Evolutionary conservation across 23 red algal genomes (phyloP).

Genomic region (Gracilaria vermiculophylla): DNA sequence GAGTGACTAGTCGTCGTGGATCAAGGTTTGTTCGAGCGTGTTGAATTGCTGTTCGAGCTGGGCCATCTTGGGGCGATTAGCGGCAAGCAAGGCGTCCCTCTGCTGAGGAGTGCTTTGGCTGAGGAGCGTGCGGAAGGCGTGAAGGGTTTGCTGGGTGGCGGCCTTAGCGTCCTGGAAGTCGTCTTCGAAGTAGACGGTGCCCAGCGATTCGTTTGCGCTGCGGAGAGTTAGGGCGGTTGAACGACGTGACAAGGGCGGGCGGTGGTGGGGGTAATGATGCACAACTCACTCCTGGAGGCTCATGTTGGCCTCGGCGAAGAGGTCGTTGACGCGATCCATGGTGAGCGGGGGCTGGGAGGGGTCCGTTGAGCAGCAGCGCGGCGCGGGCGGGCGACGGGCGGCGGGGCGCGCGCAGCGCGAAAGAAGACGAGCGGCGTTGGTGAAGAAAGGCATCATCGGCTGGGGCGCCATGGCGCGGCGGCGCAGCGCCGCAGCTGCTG

Average conservation of each 20-base stretch:
- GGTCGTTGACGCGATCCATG: conserved; percentile 56
- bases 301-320: conserved; percentile 55
- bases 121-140: conserved; percentile 24
- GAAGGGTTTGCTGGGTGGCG: conserved; percentile 35
- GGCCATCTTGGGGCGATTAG: conserved; percentile 62
- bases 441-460: not conserved
- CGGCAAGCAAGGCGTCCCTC: conserved; percentile 29
- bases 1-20: conserved; percentile 52
- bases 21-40: conserved; percentile 36
- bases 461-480: too few relatives aligned
- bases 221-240: not conserved
- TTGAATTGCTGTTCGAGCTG: conserved; percentile 44
- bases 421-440: not conserved
- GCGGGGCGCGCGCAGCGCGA: not conserved
- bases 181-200: conserved; percentile 60
- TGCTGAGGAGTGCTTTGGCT: not conserved
- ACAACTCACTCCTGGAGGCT: conserved; percentile 41
- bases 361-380: not conserved
- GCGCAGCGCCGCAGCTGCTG: too few relatives aligned
- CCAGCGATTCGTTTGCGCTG: conserved; percentile 30
- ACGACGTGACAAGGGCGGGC: not conserved
- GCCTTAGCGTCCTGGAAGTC: conserved; percentile 56
- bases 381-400: not conserved
- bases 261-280: not conserved
- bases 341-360: not conserved